Percentiles rank a stretch among this genome's conserved stretches.
Conservation (phyloP, 805 yeast genomes). For the Starmerella sirachaensis region DNA sequence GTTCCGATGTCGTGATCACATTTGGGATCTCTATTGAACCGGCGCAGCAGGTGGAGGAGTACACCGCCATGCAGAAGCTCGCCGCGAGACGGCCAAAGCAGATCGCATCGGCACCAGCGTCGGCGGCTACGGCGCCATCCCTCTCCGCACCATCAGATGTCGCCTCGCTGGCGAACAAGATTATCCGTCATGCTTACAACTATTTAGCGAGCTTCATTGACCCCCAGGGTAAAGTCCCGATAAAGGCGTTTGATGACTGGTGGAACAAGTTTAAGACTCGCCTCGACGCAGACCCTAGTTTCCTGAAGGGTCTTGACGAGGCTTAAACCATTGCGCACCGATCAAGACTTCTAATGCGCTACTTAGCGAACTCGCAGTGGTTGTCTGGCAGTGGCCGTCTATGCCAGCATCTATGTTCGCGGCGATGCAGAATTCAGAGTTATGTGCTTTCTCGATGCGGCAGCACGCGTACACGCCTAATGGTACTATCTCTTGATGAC, state of each 20-base stretch:
- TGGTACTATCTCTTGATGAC: too few relatives aligned
- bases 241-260: slow-evolving; percentile 85
- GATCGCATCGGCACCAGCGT: slow-evolving; percentile 11
- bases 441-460: too few relatives aligned
- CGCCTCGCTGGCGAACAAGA: slow-evolving; percentile 67
- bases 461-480: too few relatives aligned
- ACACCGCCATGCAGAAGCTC: slow-evolving; percentile 28
- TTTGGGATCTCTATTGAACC: slow-evolving; percentile 93
- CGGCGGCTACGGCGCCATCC: slow-evolving; percentile 31
- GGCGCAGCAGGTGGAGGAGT: slow-evolving; percentile 48
- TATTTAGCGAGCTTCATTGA: slow-evolving; percentile 82
- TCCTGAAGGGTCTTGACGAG: slow-evolving; percentile 49
- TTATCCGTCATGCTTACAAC: slow-evolving; percentile 86
- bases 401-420: slow-evolving; percentile 17
- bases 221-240: slow-evolving; percentile 65
- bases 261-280: slow-evolving; percentile 77
- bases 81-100: slow-evolving; percentile 10
- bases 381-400: too few relatives aligned
- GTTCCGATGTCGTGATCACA: slow-evolving; percentile 28
- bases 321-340: too few relatives aligned
- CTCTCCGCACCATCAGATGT: slow-evolving; percentile 26
- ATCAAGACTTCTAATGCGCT: too few relatives aligned
- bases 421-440: slow-evolving; percentile 1
- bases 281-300: slow-evolving; percentile 69
- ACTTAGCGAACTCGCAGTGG: too few relatives aligned